Evolutionary conservation across 2,329 filamentous ascomycete genomes (phyloP), one percentile per base, ranked within the genome.

Genomic region (Colletotrichum horii): DNA sequence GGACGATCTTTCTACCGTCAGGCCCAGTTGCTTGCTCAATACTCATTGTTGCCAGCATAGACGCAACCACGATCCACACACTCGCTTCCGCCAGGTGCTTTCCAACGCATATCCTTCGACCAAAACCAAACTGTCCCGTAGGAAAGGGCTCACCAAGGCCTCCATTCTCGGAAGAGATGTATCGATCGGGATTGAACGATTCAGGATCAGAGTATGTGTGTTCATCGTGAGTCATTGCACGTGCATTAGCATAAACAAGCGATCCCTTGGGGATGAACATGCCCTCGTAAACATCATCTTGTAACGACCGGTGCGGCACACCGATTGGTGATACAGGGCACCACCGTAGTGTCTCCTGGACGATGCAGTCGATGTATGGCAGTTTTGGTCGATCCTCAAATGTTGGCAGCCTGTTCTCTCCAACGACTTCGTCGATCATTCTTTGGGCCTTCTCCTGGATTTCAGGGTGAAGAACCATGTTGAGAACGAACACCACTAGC

Each of bases 231-330:
- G 83, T 85, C 85, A 88, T 90, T 43, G 85, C 85, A 11, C 83
- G 81, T 8, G 83, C 80, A 60, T 87, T 89, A 28, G 85, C 83
- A 66, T 84, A 83, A 3, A 88, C 80, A 8, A 85, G 79, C 4
- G 85, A 84, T 2, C 90, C 91, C 11, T 87, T 87, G 4, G 89
- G 90, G 56, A 93, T 91, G 71, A 87, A 86, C 81, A 89, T 89
- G 24, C 87, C 90, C 14, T 88, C 82, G 78, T 91, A 92, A 8
- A 87, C 83, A 67, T 92, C 91, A 65, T 92, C 90, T 56, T 88
- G 55, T 12, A 67, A 24, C 1, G 71, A 70, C 43, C 83, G 85
- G 79, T 93, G 91, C 2, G 91, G 90, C 38, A 92, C 88, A 2
- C 87, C 89, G 2, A 89, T 79, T 0, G 88, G 87, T 5, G 84